phyloP scores from a whole-genome alignment of 2,329 filamentous ascomycete species.

The Arachnomyces sp. region DNA sequence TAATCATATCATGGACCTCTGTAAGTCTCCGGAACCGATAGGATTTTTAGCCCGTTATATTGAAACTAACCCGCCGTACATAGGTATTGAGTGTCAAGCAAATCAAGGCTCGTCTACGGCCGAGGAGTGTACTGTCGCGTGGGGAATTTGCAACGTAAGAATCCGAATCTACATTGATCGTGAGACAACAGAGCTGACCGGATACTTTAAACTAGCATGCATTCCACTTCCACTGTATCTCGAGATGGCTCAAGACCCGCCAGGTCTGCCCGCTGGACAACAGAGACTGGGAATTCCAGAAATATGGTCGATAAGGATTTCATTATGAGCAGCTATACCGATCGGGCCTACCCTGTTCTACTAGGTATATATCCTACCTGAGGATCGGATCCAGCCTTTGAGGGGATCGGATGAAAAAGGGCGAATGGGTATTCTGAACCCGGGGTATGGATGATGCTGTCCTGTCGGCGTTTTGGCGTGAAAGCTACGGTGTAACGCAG shows the following conservation, averaged over 20 bases:
- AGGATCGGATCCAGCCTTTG: too few relatives aligned
- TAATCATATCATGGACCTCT: slow-evolving; percentile 99
- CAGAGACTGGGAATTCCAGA: slow-evolving; percentile 99
- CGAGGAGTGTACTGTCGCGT: slow-evolving; percentile 96
- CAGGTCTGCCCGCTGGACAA: slow-evolving; percentile 98
- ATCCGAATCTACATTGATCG: slow-evolving; percentile 16
- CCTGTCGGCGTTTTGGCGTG: neutral
- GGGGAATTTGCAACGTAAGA: slow-evolving; percentile 98
- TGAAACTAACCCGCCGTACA: slow-evolving; percentile 13
- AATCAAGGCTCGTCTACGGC: slow-evolving; percentile 96
- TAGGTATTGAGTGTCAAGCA: slow-evolving; percentile 95
- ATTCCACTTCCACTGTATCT: slow-evolving; percentile 99
- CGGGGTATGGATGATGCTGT: neutral
- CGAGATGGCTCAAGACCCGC: slow-evolving; percentile 96
- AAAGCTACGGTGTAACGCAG: neutral
- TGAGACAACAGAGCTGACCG: slow-evolving; percentile 1
- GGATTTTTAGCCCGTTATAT: neutral
- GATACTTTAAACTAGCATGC: slow-evolving; percentile 59
- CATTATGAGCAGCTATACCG: neutral
- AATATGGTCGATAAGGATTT: slow-evolving; percentile 65
- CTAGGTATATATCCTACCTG: too few relatives aligned
- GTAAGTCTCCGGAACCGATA: slow-evolving; percentile 42
- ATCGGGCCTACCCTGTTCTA: too few relatives aligned
- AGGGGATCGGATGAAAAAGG: too few relatives aligned
- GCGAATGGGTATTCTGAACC: neutral